Percentiles rank a stretch among this genome's conserved stretches.
phyloP scores from a whole-genome alignment of 345 rosid species.

The Eucalyptus pauciflora region DNA sequence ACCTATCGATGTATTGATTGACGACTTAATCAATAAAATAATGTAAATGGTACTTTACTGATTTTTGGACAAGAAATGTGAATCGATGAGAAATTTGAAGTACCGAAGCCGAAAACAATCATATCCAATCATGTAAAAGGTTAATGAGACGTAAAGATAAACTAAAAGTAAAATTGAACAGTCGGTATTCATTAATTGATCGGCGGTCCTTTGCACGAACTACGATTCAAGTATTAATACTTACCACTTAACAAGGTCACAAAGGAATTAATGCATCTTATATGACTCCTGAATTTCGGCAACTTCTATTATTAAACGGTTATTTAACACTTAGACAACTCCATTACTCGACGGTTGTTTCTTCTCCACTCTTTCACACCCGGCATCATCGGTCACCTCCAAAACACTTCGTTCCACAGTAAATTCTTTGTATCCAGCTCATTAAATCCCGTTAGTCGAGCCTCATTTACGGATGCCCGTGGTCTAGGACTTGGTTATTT shows the following conservation, averaged over 20 bases:
- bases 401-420: not conserved
- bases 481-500: not conserved
- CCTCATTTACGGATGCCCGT: accelerated
- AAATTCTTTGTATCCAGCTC: not conserved
- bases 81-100: not conserved
- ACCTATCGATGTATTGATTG: accelerated
- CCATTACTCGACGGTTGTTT: not conserved
- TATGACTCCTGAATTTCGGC: not conserved
- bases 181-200: accelerated
- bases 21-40: accelerated
- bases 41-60: not conserved
- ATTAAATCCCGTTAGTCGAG: not conserved
- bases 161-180: not conserved
- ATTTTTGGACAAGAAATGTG: accelerated
- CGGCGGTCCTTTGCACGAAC: accelerated
- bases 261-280: not conserved
- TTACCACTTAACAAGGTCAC: not conserved
- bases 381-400: accelerated
- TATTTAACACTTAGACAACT: not conserved
- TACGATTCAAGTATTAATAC: not conserved
- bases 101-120: not conserved
- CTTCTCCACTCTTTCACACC: not conserved
- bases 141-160: accelerated
- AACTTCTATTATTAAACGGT: not conserved
- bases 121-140: not conserved